Base-by-base conservation (phyloP, 352 stramenopile species). In the Elongisporangium anandrum region DNA sequence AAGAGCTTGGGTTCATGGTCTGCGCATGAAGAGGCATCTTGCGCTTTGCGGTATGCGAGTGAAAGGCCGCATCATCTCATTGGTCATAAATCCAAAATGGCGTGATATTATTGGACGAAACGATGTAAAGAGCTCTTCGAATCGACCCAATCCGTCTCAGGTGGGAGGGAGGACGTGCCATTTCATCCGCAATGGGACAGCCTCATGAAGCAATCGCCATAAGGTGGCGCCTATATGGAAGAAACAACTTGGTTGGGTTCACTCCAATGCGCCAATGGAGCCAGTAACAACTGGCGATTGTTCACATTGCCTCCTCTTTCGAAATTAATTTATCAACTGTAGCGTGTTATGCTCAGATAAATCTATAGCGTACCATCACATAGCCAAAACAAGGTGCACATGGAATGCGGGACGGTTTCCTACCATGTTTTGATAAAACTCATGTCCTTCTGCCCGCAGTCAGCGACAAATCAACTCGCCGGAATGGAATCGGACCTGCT, bases 401-500 rank as follows among this genome's bases (percentile, higher is more conserved):
- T 3, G 5, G 21, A 48, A 23, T 23, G 49, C 51, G 16, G 24
- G 4, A 41, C 29, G 1, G 29, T 41, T 41, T 8, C 9, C 5
- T 2, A 41, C 29, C 29, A 15, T 41, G 29, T 41, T 41, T 41
- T 41, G 29, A 41, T 41, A 41, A 41, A 41, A 15, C 4, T 41
- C 29, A 41, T 41, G 29, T 41, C 29, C 1, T 41, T 41, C 29
- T 41, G 29, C 29, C 24, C 29, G 29, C 29, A 41, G 9, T 41
- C 29, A 15, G 29, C 49, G 49, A 53, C 49, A 53, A 26, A 34
- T 53, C 49, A 26, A 22, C 16, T 53, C 49, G 49, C 26, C 49
- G 49, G 19, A 13, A 91, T 91, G 81, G 75, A 83, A 57, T 90
- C 79, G 9, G 79, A 88, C 60, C 77, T 92, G 58, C 77, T 92